Conservation (phyloP, 768 basidiomycete genomes). For the Phylloporus scabripes region DNA sequence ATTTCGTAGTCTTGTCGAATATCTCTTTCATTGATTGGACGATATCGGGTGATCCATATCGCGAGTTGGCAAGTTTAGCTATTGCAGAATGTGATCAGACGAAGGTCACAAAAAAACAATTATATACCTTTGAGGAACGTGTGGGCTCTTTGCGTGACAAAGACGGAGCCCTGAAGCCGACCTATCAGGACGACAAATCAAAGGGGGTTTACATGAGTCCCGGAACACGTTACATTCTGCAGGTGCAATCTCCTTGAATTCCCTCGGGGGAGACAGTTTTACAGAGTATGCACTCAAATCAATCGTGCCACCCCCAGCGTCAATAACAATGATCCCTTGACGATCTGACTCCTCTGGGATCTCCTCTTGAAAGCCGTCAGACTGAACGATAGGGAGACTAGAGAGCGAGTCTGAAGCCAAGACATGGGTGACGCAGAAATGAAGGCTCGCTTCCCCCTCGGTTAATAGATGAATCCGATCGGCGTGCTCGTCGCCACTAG, state of each 20-base stretch:
- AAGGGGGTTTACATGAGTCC: neutral
- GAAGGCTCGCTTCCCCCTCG: no score
- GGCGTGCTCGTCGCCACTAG: no score
- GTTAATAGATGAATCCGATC: no score
- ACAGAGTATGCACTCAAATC: slow-evolving; percentile 23
- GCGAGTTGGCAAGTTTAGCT: slow-evolving; percentile 25
- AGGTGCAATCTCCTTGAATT: slow-evolving; percentile 32
- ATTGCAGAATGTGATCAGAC: no score
- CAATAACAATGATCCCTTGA: slow-evolving; percentile 19
- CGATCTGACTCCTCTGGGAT: slow-evolving; percentile 20
- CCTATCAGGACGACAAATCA: slow-evolving; percentile 19
- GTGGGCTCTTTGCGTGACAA: slow-evolving; percentile 29
- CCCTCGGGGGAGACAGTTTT: slow-evolving; percentile 13
- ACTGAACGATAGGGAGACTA: no score
- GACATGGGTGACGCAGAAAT: no score
- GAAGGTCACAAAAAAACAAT: no score
- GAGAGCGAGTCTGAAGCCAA: no score
- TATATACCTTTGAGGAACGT: slow-evolving; percentile 25
- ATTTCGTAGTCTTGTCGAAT: slow-evolving; percentile 25
- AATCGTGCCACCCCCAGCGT: slow-evolving; percentile 24
- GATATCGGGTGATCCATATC: slow-evolving; percentile 26
- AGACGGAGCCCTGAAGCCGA: slow-evolving; percentile 34
- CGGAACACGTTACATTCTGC: slow-evolving; percentile 21
- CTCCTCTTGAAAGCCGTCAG: neutral
- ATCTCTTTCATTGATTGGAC: slow-evolving; percentile 29